Base-by-base conservation (phyloP, 1,139 yeast genomes). In the Protomyces inundatus region DNA sequence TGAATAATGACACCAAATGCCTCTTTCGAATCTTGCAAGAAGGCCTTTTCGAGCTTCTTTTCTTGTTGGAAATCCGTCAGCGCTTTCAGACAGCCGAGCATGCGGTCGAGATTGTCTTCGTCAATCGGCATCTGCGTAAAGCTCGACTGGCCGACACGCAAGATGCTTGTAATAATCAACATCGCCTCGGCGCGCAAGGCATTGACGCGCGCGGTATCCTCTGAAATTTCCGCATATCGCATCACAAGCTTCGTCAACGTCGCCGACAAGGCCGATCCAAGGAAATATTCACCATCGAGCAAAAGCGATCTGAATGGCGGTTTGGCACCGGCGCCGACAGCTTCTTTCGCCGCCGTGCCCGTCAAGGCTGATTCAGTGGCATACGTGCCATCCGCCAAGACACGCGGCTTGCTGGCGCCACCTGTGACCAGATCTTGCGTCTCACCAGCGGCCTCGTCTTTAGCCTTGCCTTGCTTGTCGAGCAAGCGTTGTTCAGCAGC, bases 341-440 rank as follows among this genome's bases (percentile, higher is more conserved):
- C 68, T 35, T 71, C 69, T 33, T 66, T 46, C 39, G 60, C 66
- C 45, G 66, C 68, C 58, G 79, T 80, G n/a, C 70, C 70, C 12
- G 82, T 77, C 66, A 90, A 80, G 0, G 98, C 97, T 70, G 85
- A 86, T 76, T 95, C 98, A 39, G 97, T 88, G 37, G 98, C 98
- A 77, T 95, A 95, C 0, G 99, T 95, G 70, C 99, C 99, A 77
- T 95, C 99, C 30, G 98, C 97, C 68, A 93, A 82, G 65, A 95
- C 87, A 67, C 87, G 85, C 7, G 65, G 61, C 7, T 67, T 64
- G 39, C 98, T 97, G 50, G 79, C 76, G 14, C 66, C 64, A n/a
- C 60, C 67, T 2, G 68, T 71, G 45, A 65, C 59, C 10, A 59
- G 61, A 50, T 68, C 70, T 9, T 52, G 69, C 30, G 50, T 72